Conservation (phyloP, 2,329 filamentous ascomycete genomes). For the Septoria linicola region DNA sequence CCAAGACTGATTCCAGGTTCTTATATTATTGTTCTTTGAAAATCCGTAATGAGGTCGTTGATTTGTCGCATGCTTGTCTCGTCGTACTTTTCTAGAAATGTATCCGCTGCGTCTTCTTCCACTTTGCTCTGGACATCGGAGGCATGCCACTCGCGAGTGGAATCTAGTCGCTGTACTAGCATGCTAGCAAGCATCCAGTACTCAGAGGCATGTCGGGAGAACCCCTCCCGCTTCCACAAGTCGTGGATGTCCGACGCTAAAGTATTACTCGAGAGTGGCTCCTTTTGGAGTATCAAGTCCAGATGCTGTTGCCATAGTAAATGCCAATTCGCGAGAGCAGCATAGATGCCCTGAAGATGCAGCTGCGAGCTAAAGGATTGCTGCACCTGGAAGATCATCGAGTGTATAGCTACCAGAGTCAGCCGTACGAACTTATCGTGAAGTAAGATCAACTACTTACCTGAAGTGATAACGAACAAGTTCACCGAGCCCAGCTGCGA, state of each 20-base stretch:
- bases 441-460: background rate
- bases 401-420: constrained; percentile 8
- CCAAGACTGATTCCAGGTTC: background rate
- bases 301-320: constrained; percentile 5
- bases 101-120: background rate
- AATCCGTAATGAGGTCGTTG: constrained; percentile 11
- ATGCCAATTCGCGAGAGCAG: constrained; percentile 10
- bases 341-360: constrained; percentile 8
- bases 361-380: constrained; percentile 6
- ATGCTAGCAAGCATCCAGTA: constrained; percentile 15
- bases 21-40: constrained; percentile 10
- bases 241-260: background rate
- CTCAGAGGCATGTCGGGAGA: constrained; percentile 5
- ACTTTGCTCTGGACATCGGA: background rate
- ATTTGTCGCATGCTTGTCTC: constrained; percentile 16
- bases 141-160: background rate
- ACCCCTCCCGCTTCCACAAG: constrained; percentile 9
- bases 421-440: background rate
- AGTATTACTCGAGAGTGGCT: background rate
- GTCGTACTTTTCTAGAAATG: constrained; percentile 8
- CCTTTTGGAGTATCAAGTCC: background rate
- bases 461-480: background rate
- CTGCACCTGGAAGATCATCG: constrained; percentile 12
- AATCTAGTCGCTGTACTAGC: constrained; percentile 8
- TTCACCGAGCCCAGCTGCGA: background rate